Evolutionary conservation across 2,329 filamentous ascomycete species (phyloP).

Genomic region (Purpureocillium lavendulum): DNA sequence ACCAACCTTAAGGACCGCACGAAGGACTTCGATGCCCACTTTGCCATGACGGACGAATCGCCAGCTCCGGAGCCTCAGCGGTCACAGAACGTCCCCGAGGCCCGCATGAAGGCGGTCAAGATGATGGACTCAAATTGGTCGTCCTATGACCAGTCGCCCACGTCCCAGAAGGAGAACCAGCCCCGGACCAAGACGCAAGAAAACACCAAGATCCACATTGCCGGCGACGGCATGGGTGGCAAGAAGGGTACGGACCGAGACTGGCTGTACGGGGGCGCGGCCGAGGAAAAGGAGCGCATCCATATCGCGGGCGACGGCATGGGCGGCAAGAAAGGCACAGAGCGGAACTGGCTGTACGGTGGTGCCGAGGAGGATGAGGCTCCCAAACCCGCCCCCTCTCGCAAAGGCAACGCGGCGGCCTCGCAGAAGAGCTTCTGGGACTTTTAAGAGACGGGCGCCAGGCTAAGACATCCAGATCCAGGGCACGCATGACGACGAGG

Average conservation of each 20-base stretch:
- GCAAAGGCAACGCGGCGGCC: conserved; percentile 21
- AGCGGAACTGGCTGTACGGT: conserved; percentile 51
- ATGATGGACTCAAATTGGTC: conserved; percentile 63
- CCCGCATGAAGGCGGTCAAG: conserved; percentile 61
- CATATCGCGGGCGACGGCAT: conserved; percentile 53
- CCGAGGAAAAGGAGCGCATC: conserved; percentile 32
- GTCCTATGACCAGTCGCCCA: conserved; percentile 45
- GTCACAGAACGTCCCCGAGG: conserved; percentile 41
- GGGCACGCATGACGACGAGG: neutral
- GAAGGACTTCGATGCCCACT: conserved; percentile 73
- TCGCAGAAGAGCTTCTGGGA: conserved; percentile 38
- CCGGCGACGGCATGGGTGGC: conserved; percentile 60
- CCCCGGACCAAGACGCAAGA: conserved; percentile 37
- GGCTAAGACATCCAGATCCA: conserved; percentile 6
- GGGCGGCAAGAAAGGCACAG: conserved; percentile 48
- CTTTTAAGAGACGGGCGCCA: conserved; percentile 23
- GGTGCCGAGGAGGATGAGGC: conserved; percentile 39
- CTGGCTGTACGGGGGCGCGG: conserved; percentile 53
- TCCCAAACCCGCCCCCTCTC: conserved; percentile 19
- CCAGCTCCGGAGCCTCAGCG: conserved; percentile 34
- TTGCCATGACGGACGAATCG: conserved; percentile 63
- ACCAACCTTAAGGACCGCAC: conserved; percentile 65
- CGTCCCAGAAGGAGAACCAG: conserved; percentile 42
- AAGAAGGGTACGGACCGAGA: conserved; percentile 43
- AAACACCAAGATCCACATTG: conserved; percentile 32